Base-by-base conservation (phyloP, 805 yeast genomes). In the Suhomyces vadensis region DNA sequence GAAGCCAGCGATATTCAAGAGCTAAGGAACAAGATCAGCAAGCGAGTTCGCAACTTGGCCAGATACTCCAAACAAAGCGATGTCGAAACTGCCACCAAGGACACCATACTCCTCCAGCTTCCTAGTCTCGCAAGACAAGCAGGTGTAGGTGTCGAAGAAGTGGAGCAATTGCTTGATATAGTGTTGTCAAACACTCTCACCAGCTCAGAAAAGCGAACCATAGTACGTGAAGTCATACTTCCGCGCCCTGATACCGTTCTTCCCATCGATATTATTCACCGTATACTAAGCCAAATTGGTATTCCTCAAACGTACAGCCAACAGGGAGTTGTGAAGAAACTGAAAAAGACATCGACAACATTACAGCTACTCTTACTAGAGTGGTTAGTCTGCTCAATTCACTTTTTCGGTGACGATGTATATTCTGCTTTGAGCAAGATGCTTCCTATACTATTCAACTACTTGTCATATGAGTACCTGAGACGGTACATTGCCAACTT, bases 391-490 rank as follows among this genome's bases (percentile, higher is more conserved):
- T 50, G 47, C 8, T 42, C 41, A 10, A 25, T 47, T 7, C 48
- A 47, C 26, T 37, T 24, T 8, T 45, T 48, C 36, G 51, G 51
- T 2, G 39, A 24, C 2, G 16, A 29, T 3, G 39, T 39, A 5
- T 42, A 31, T 25, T 14, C 35, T 5, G 31, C 39, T 1, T 35
- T 49, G 17, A 8, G 19, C 14, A 17, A 44, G 19, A 31, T 46
- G 33, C 42, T 46, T 4, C 48, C 54, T 2, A 41, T 47, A 6
- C 33, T 51, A 13, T 45, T 45, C 39, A 50, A 41, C n/a, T 39
- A 33, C 24, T 33, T 51, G 2, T 40, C 55, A 3, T 50, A 21
- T 25, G 55, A 51, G 41, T 51, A 41, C 35, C 48, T 43, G 43
- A 42, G 55, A 14, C 45, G 45, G 4, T 46, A 37, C 31, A 35